Percentiles rank a stretch among this genome's conserved stretches.
Conservation (phyloP, 441 rosid genomes). For the Populus hybrid region DNA sequence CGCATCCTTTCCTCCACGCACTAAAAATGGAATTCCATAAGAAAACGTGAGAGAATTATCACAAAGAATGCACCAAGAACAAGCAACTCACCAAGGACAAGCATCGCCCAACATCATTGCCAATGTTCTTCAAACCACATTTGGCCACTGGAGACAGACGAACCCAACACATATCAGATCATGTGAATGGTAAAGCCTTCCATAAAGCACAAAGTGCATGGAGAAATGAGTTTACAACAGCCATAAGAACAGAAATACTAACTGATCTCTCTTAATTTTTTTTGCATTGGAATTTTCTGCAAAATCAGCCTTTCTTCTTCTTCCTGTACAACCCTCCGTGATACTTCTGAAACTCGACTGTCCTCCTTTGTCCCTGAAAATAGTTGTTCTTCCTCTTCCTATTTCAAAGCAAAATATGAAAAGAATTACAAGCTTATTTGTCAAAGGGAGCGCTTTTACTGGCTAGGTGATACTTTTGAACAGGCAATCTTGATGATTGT, state of each 20-base stretch:
- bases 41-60: constrained; percentile 20
- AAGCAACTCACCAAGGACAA: constrained; percentile 79
- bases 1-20: constrained; percentile 96
- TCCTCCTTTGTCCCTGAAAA: constrained; percentile 89
- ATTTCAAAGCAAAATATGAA: constrained; percentile 17
- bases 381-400: constrained; percentile 99
- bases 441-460: not conserved
- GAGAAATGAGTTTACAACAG: not conserved
- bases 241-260: constrained; percentile 22
- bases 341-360: constrained; percentile 87
- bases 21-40: constrained; percentile 38
- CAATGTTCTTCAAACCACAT: constrained; percentile 67
- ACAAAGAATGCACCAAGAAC: constrained; percentile 20
- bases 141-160: constrained; percentile 59
- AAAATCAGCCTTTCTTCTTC: constrained; percentile 90
- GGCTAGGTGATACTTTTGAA: not conserved
- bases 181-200: constrained; percentile 11
- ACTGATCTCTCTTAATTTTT: constrained; percentile 85
- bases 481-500: not conserved
- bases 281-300: constrained; percentile 82
- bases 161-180: constrained; percentile 20
- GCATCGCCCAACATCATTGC: constrained; percentile 84
- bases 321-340: constrained; percentile 87
- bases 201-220: not conserved
- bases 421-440: not conserved